A percentile compares a stretch with the other conserved stretches of the same genome.
Evolutionary conservation across 2,329 filamentous ascomycete species (phyloP).

Genomic region (Magnaporthiopsis incrustans): DNA sequence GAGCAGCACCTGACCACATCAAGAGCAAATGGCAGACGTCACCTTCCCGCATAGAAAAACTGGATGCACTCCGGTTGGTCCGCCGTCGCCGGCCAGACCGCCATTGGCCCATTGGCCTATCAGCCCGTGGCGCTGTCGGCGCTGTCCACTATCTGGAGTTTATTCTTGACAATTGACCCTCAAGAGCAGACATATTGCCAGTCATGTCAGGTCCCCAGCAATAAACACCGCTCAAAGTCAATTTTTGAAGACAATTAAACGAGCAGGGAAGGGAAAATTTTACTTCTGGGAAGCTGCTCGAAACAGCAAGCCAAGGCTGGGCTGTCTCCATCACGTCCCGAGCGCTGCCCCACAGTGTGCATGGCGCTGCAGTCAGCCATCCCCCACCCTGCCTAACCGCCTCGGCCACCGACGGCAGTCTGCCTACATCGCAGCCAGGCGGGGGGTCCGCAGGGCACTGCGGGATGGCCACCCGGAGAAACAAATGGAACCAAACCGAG

Average conservation of each 20-base stretch:
- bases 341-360: background rate
- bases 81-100: no score
- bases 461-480: background rate
- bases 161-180: no score
- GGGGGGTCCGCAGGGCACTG: background rate
- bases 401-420: background rate
- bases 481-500: background rate
- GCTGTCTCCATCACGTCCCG: background rate
- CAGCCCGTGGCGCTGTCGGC: background rate
- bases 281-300: background rate
- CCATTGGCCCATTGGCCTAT: background rate
- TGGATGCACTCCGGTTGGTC: background rate
- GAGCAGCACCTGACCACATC: background rate
- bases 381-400: background rate
- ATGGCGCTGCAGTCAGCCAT: no score
- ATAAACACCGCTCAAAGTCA: background rate
- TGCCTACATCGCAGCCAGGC: background rate
- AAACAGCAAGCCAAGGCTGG: background rate
- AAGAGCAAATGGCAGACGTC: background rate
- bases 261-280: background rate
- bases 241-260: background rate
- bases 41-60: background rate
- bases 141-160: background rate
- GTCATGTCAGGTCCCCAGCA: background rate
- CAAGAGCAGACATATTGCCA: no score